These are phyloP conservation scores for Eremomyces bilateralis DNA, from an alignment of 495 filamentous ascomycete genomes.

Conservation along the genomic window DNA sequence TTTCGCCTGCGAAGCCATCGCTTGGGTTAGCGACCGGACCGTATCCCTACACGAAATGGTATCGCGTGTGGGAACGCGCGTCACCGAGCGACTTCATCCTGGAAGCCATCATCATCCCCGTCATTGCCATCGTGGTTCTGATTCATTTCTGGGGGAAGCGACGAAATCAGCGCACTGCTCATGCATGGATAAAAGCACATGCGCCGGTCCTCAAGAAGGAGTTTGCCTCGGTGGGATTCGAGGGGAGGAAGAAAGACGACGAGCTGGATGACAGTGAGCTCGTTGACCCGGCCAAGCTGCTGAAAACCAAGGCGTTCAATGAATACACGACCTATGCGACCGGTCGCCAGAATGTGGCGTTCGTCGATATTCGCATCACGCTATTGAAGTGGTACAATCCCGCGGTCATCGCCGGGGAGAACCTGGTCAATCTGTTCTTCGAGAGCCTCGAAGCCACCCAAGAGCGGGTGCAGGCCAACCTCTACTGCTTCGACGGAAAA, in stretches of 20 bases:
- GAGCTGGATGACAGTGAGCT: slow-evolving; percentile 22
- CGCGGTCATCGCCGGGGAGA: slow-evolving; percentile 44
- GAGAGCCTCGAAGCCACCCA: slow-evolving; percentile 43
- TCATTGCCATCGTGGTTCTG: slow-evolving; percentile 48
- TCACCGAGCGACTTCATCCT: slow-evolving; percentile 59
- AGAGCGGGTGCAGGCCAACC: slow-evolving; percentile 50
- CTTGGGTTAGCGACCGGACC: slow-evolving; percentile 11
- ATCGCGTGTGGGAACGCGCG: slow-evolving; percentile 82
- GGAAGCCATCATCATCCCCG: slow-evolving; percentile 60
- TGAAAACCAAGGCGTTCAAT: slow-evolving; percentile 66
- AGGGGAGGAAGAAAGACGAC: slow-evolving; percentile 20
- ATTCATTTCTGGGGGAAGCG: slow-evolving; percentile 68
- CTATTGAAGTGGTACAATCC: slow-evolving; percentile 86
- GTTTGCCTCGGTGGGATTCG: slow-evolving; percentile 76
- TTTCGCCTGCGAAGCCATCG: slow-evolving; percentile 26
- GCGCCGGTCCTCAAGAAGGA: slow-evolving; percentile 49
- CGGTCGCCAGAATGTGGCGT: slow-evolving; percentile 81
- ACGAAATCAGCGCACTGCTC: slow-evolving; percentile 59
- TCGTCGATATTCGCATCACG: slow-evolving; percentile 61
- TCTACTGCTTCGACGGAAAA: slow-evolving; percentile 80
- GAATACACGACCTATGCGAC: slow-evolving; percentile 84
- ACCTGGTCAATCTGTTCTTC: slow-evolving; percentile 49
- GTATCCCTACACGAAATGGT: slow-evolving; percentile 68
- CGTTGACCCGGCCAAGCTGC: slow-evolving; percentile 31
- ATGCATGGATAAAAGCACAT: slow-evolving; percentile 59